These are phyloP conservation scores for Solanum bulbocastanum DNA, from an alignment of 257 asterid species.

Conservation along the genomic window DNA sequence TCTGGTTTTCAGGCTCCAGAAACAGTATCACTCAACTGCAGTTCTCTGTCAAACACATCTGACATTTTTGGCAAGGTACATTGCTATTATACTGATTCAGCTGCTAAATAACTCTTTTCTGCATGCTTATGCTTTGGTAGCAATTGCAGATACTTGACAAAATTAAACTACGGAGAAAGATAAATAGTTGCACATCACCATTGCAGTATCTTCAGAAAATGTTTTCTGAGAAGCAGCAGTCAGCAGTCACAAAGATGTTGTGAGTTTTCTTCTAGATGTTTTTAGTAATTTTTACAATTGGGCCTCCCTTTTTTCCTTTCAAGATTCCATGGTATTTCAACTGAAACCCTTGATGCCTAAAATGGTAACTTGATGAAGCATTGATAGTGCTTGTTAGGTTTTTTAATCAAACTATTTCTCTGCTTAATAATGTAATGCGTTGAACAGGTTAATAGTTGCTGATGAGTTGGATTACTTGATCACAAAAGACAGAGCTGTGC, in stretches of 20 bases:
- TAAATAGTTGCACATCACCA: conserved; percentile 25
- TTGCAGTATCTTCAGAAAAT: conserved; percentile 53
- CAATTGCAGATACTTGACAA: conserved; percentile 51
- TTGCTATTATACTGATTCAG: background rate
- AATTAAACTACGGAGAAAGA: conserved; percentile 24
- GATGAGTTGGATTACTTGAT: conserved; percentile 97
- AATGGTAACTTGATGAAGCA: background rate
- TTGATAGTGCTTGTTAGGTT: background rate
- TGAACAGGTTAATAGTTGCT: conserved; percentile 63
- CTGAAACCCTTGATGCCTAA: background rate
- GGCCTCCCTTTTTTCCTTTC: background rate
- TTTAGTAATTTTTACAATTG: background rate
- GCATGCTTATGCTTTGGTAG: background rate
- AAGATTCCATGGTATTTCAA: background rate
- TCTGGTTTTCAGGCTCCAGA: conserved; percentile 58
- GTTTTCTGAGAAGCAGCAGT: conserved; percentile 48
- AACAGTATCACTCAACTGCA: conserved; percentile 62
- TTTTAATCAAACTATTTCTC: background rate
- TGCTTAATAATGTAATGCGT: background rate
- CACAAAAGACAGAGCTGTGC: conserved; percentile 73
- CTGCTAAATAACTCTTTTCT: background rate
- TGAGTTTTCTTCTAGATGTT: conserved; percentile 19
- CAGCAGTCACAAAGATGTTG: conserved; percentile 55
- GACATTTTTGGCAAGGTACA: conserved; percentile 85
- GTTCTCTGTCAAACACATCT: conserved; percentile 58